phyloP scores from a whole-genome alignment of 306 rosid species.

The Castanea sativa region DNA sequence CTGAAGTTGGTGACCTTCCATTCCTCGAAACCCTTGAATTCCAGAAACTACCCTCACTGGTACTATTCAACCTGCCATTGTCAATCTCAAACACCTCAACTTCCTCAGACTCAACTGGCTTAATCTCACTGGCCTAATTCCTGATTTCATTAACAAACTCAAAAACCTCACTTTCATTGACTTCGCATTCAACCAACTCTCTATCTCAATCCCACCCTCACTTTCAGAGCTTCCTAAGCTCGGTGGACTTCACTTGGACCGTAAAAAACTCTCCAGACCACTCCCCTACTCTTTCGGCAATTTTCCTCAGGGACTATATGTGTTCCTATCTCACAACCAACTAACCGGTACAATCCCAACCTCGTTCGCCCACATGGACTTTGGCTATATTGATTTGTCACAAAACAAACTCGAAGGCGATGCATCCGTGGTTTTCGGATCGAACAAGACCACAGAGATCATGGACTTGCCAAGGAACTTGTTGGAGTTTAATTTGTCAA shows the following conservation, averaged over 20 bases:
- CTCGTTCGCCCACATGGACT: slow-evolving; percentile 35
- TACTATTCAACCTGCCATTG: slow-evolving; percentile 58
- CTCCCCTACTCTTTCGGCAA: slow-evolving; percentile 41
- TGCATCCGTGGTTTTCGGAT: slow-evolving; percentile 52
- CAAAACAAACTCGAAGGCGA: slow-evolving; percentile 73
- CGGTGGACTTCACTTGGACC: slow-evolving; percentile 25
- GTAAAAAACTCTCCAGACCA: slow-evolving; percentile 41
- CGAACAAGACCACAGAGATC: slow-evolving; percentile 29
- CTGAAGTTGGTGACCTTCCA: slow-evolving; percentile 67
- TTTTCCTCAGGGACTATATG: slow-evolving; percentile 25
- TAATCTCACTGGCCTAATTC: slow-evolving; percentile 56
- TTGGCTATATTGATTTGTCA: slow-evolving; percentile 33
- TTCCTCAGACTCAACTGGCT: slow-evolving; percentile 46
- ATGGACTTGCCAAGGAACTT: slow-evolving; percentile 58
- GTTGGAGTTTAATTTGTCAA: slow-evolving; percentile 47
- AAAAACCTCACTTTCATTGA: slow-evolving; percentile 37
- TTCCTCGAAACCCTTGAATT: slow-evolving; percentile 43
- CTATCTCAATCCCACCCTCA: slow-evolving; percentile 58
- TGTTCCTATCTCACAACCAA: slow-evolving; percentile 46
- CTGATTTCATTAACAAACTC: slow-evolving; percentile 52
- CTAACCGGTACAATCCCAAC: slow-evolving; percentile 52
- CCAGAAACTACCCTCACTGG: slow-evolving; percentile 56
- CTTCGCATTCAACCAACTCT: slow-evolving; percentile 54
- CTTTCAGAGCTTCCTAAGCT: slow-evolving; percentile 48
- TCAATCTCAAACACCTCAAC: slow-evolving; percentile 50